These are phyloP conservation scores for Hypoxylon sp. DNA, from an alignment of 2,329 filamentous ascomycete genomes.

Conservation along the genomic window DNA sequence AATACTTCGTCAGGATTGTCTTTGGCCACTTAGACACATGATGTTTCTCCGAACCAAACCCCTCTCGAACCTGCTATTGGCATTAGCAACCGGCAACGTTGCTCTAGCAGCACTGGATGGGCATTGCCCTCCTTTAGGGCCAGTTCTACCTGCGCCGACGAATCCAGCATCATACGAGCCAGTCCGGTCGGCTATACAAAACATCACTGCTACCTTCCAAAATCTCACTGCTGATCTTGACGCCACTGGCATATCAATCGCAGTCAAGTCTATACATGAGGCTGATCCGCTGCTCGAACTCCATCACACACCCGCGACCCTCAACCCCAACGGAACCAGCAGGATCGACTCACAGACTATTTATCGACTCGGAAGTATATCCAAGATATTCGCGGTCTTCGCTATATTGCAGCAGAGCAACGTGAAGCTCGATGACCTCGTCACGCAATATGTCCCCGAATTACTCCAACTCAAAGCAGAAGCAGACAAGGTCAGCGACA, in stretches of 20 bases:
- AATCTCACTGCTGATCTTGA: conserved; percentile 51
- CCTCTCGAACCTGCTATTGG: conserved; percentile 15
- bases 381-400: conserved; percentile 54
- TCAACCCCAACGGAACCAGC: conserved; percentile 50
- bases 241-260: conserved; percentile 57
- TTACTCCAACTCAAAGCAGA: conserved; percentile 46
- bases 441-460: conserved; percentile 50
- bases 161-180: conserved; percentile 53
- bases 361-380: conserved; percentile 58
- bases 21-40: conserved; percentile 4
- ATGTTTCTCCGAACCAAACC: conserved; percentile 21
- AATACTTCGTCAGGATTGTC: conserved; percentile 1
- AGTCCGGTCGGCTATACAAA: conserved; percentile 50
- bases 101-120: conserved; percentile 49
- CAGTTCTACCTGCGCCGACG: conserved; percentile 58
- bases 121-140: conserved; percentile 61
- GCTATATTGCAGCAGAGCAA: conserved; percentile 45
- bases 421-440: conserved; percentile 46
- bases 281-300: conserved; percentile 56
- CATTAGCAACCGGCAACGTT: conserved; percentile 38
- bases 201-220: conserved; percentile 50
- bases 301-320: conserved; percentile 58
- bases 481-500: conserved; percentile 43
- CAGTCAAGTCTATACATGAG: conserved; percentile 61
- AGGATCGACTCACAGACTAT: conserved; percentile 54